These are phyloP conservation scores for Zymoseptoria pseudotritici DNA, from an alignment of 2,329 filamentous ascomycete genomes.

Conservation along the genomic window DNA sequence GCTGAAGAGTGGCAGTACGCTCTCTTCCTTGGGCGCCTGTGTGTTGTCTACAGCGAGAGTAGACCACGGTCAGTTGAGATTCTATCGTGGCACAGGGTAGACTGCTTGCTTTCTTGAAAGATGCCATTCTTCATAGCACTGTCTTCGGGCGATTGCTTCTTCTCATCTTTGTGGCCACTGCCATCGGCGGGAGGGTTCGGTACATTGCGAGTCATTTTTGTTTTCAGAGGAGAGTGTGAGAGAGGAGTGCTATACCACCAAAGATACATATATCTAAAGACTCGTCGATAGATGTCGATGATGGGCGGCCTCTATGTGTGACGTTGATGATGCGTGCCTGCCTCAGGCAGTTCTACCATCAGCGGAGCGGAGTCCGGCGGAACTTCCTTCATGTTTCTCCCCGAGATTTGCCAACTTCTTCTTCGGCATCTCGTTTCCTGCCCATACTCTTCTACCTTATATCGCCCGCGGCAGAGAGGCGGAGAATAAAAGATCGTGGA, in stretches of 20 bases:
- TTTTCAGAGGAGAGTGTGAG: background rate
- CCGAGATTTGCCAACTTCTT: background rate
- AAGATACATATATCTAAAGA: no score
- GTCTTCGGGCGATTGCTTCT: conserved; percentile 24
- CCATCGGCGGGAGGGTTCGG: background rate
- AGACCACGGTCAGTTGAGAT: background rate
- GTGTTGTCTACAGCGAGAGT: conserved; percentile 24
- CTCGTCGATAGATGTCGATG: background rate
- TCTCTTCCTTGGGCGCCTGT: conserved; percentile 21
- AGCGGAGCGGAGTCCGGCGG: no score
- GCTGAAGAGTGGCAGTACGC: conserved; percentile 26
- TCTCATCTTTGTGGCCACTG: background rate
- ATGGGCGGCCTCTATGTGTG: background rate
- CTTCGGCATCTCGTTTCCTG: background rate
- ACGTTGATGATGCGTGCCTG: background rate
- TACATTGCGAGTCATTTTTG: background rate
- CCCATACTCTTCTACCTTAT: background rate
- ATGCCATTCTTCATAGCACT: conserved; percentile 29
- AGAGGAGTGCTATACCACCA: no score
- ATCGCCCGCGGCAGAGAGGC: background rate
- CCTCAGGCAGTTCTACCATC: background rate
- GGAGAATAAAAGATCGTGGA: background rate
- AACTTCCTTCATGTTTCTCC: background rate
- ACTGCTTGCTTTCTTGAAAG: conserved; percentile 22
- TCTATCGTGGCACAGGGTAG: background rate